Evolutionary conservation across 2,329 filamentous ascomycete species (phyloP).

Genomic region (Spiromastix sp.): DNA sequence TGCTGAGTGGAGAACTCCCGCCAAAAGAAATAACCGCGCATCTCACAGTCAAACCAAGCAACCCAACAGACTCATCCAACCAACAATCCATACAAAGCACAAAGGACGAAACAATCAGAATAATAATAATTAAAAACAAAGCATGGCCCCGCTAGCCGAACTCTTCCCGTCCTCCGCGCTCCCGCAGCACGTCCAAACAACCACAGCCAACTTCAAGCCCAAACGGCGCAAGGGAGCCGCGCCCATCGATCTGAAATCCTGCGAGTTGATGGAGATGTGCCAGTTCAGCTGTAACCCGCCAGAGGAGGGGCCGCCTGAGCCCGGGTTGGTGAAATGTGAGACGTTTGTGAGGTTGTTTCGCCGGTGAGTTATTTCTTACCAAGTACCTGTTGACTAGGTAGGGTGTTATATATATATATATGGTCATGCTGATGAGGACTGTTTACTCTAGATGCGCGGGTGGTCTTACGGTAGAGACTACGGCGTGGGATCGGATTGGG

Average conservation of each 20-base stretch:
- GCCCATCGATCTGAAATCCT: conserved; percentile 42
- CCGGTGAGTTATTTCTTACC: conserved; percentile 31
- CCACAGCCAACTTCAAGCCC: conserved; percentile 35
- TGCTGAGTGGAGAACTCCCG: too few species aligned
- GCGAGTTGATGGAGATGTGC: conserved; percentile 48
- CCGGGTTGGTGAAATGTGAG: conserved; percentile 41
- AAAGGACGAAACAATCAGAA: too few species aligned
- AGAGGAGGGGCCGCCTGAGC: conserved; percentile 29
- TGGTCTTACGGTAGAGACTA: conserved; percentile 52
- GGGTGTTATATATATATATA: too few species aligned
- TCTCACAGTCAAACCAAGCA: too few species aligned
- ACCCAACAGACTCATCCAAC: too few species aligned
- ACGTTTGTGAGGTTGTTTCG: conserved; percentile 50
- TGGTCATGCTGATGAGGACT: too few species aligned
- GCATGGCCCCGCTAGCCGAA: not conserved
- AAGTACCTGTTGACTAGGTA: too few species aligned
- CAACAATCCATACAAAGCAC: too few species aligned
- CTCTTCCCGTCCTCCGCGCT: conserved; percentile 43
- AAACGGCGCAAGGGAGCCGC: conserved; percentile 42
- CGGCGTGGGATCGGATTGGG: conserved; percentile 40
- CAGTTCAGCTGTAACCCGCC: conserved; percentile 53
- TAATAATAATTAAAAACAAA: too few species aligned
- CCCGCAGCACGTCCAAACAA: conserved; percentile 39
- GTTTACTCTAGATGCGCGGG: conserved; percentile 39
- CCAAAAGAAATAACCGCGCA: too few species aligned